Conservation (phyloP, 2,329 filamentous ascomycete species). For the Sphaerulina populicola region DNA sequence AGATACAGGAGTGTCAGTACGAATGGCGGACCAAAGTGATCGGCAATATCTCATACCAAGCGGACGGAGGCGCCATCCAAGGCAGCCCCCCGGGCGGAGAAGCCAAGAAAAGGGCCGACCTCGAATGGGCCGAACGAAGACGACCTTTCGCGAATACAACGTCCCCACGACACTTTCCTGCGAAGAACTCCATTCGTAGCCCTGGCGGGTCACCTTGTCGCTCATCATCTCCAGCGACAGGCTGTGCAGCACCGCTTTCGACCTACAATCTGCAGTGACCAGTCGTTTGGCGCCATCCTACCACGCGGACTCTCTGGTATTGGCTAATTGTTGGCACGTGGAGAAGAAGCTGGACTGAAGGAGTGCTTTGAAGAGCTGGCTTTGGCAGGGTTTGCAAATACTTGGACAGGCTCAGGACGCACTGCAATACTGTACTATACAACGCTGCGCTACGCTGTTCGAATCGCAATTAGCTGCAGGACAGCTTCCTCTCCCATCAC, state of each 20-base stretch:
- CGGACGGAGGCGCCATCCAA: too few species aligned
- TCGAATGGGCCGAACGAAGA: not conserved
- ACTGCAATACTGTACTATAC: not conserved
- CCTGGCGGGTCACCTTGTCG: not conserved
- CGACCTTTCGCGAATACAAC: not conserved
- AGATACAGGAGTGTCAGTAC: too few species aligned
- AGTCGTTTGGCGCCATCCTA: not conserved
- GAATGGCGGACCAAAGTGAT: too few species aligned
- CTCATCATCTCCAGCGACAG: not conserved
- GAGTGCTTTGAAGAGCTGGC: not conserved
- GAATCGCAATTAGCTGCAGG: constrained; percentile 1
- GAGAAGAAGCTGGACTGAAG: not conserved
- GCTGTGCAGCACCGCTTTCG: not conserved
- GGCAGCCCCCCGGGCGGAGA: not conserved
- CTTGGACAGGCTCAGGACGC: not conserved
- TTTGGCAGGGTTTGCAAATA: not conserved
- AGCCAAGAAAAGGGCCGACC: not conserved
- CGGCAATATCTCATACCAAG: too few species aligned
- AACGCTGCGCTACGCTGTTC: not conserved
- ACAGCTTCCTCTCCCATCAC: not conserved
- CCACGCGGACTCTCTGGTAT: not conserved
- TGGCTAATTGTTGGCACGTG: not conserved
- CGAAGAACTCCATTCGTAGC: not conserved
- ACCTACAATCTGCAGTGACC: not conserved
- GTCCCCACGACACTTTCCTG: not conserved